Base-by-base conservation (phyloP, 208 protist species). In the Crithidia fasciculata region DNA sequence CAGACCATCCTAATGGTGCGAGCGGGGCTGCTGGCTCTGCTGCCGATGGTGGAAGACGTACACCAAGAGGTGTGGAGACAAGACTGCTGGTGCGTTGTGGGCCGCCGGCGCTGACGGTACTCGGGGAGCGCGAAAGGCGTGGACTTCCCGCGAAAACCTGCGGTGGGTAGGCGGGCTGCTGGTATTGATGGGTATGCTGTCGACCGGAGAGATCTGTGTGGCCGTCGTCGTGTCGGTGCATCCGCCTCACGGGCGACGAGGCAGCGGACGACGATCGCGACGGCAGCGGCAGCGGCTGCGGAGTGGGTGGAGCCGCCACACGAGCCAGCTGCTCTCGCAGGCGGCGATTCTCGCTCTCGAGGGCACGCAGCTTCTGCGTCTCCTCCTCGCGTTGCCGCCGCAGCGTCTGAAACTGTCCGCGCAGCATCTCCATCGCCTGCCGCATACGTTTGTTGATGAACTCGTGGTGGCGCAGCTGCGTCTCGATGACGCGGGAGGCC, bases 401-500 rank as follows among this genome's bases (percentile, higher is more conserved):
- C 13, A 83, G 59, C 4, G 80, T 67, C 67, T 85, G 76, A 53
- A 84, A 77, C 41, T 84, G 85, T 16, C 74, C 72, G 76, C 93
- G 89, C 28, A 96, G 72, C 36, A 84, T 66, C 28, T 72, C 79
- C 36, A 95, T 69, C 4, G 86, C 82, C 69, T 93, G 87, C 6
- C 84, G 79, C 81, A 97, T 82, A 53, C 90, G 93, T 40, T 53
- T 55, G 18, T 83, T 67, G 19, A 84, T 76, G 53, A 91, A 77
- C 16, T 88, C 85, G 40, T 92, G 75, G 76, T 95, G 89, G 3
- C 69, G 75, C 41, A 85, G 52, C 78, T 96, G 91, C 68, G 81
- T 84, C 64, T 70, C 58, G 10, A 89, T 52, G 5, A 89, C 78
- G 53, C 90, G 78, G 4, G 66, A 28, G 2, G 83, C 66, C 13